phyloP scores from a whole-genome alignment of 2,329 filamentous ascomycete genomes.

The Claviceps sp. region DNA sequence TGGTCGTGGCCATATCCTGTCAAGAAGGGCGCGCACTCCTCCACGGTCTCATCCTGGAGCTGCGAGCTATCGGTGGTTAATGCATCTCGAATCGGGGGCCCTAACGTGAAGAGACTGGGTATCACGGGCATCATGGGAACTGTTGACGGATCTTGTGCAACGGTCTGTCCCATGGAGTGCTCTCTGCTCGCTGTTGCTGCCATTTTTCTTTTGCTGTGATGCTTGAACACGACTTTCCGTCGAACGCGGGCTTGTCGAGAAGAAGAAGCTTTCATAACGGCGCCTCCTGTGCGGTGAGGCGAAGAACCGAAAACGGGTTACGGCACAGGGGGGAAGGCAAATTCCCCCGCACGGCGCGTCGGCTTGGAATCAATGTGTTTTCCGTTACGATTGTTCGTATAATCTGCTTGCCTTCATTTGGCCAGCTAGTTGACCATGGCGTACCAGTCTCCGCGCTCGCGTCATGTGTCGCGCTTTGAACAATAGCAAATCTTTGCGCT shows the following conservation, averaged over 20 bases:
- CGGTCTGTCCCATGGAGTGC: not conserved
- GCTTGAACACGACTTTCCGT: constrained; percentile 6
- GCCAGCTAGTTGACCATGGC: not conserved
- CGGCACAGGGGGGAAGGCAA: not conserved
- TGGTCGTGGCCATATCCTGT: constrained; percentile 34
- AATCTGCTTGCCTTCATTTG: not conserved
- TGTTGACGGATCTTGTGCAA: constrained; percentile 8
- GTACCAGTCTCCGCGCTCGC: not conserved
- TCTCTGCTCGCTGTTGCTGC: constrained; percentile 3
- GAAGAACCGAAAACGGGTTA: not conserved
- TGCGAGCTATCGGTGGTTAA: constrained; percentile 55
- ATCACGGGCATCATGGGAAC: constrained; percentile 27
- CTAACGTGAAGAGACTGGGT: constrained; percentile 42
- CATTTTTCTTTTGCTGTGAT: constrained; percentile 4
- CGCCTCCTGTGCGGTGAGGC: not conserved
- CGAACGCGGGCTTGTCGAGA: constrained; percentile 4
- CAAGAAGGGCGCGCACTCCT: constrained; percentile 57
- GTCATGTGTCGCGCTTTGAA: not conserved
- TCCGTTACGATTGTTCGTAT: not conserved
- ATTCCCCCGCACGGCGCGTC: not conserved
- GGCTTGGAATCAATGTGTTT: constrained; percentile 3
- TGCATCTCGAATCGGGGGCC: constrained; percentile 50
- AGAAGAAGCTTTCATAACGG: constrained; percentile 4
- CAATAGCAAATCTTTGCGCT: constrained; percentile 1
- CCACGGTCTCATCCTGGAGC: constrained; percentile 54